Evolutionary conservation across 768 basidiomycete species (phyloP), one percentile per base, ranked within the genome.

Genomic region (Amanita muscaria): DNA sequence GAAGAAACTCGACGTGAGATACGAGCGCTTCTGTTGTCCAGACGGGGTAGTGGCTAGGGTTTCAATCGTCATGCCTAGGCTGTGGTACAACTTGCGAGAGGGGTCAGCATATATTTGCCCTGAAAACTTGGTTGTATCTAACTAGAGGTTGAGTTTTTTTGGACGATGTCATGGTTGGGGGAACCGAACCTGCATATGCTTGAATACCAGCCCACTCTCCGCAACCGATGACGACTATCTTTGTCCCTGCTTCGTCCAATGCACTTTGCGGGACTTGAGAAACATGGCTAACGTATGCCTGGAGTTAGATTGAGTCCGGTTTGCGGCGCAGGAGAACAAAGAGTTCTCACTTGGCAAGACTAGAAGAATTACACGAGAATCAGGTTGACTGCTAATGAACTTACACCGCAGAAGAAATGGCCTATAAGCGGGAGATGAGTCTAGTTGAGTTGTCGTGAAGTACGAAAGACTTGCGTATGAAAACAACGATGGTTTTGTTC

Each of bases 41-140:
- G 67, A 51, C 0, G 79, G 78, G 0, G 77, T 75, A 7, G 24
- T 44, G 4, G 59, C 57, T 2, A 78, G 58, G 9, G 48, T 70
- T 53, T 81, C 73, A 2, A 67, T 57, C 3, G 69, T 75, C 70
- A 88, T 76, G 1, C 80, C 83, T 0, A 88, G 67, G 0, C 65
- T 63, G 19, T 62, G 68, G 54, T 80, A 88, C 0, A 89, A 61
- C 19, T 64, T 56, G 3, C 81, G 69, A 0, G 67, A 65, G 0
- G 84, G 80, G 52, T 88, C 80, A 9, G 83, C 78, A 55, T 78
- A 88, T 21, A 88, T 72, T 0, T 57, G 47, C 0, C 71, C 70
- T 7, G 47, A 48, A 51, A 74, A 77, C 0, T 58, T 60, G 1
- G 77, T 74, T 1, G 54, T 63, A 42, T 75, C 76, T 76, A 25